Evolutionary conservation across 1,139 yeast genomes (phyloP).

Genomic region (Lodderomyces theae): DNA sequence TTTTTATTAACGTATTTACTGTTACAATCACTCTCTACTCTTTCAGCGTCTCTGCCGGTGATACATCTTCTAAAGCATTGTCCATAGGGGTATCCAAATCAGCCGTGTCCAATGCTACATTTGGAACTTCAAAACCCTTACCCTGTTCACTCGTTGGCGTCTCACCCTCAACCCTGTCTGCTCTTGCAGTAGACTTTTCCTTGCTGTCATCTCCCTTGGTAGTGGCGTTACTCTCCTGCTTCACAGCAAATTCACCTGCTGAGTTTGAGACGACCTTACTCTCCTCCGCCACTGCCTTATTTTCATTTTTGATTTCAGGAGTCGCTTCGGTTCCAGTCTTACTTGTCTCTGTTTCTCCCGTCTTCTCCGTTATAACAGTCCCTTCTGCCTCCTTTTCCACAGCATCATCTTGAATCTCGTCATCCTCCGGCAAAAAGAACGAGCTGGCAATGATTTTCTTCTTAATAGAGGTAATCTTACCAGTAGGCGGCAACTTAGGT

Average conservation of each 20-base stretch:
- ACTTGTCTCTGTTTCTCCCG: neutral
- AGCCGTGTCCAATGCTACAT: conserved; percentile 8
- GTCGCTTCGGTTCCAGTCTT: neutral
- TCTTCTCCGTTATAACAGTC: neutral
- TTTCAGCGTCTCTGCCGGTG: neutral
- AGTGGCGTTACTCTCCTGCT: conserved; percentile 1
- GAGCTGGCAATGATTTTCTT: conserved; percentile 56
- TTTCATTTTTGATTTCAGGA: neutral
- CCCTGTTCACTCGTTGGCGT: neutral
- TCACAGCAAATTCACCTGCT: neutral
- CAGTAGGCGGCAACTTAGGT: conserved; percentile 91
- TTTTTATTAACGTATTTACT: neutral
- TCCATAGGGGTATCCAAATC: conserved; percentile 2
- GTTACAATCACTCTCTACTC: neutral
- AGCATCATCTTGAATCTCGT: conserved; percentile 6
- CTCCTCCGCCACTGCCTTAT: neutral
- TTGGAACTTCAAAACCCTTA: conserved; percentile 5
- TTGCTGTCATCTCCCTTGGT: neutral
- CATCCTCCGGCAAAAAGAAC: conserved; percentile 40
- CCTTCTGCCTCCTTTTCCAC: conserved; percentile 5
- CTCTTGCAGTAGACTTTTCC: neutral
- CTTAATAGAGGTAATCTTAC: conserved; percentile 73
- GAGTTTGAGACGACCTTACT: neutral
- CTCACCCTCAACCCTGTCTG: neutral
- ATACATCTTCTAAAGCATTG: no score